A percentile compares a stretch with the other conserved stretches of the same genome.
Evolutionary conservation across 192 early-diverging fungal species (phyloP).

Genomic region (Podila horticola): DNA sequence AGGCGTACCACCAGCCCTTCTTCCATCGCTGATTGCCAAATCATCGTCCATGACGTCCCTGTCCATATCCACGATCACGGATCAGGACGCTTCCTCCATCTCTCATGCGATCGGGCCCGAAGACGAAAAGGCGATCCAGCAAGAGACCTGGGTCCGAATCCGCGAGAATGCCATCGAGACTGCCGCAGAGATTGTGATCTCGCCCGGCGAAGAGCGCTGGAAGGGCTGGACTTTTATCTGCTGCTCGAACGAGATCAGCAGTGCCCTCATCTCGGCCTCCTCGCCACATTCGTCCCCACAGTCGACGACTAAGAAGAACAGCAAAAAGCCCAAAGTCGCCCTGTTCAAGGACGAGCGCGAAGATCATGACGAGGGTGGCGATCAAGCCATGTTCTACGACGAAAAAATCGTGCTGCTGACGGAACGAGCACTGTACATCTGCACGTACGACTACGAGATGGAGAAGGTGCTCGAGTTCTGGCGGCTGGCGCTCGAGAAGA

Average conservation of each 20-base stretch:
- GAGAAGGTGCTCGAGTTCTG: slow-evolving; percentile 75
- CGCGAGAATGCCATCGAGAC: slow-evolving; percentile 46
- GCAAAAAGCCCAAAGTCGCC: not conserved
- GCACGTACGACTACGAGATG: slow-evolving; percentile 73
- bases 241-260: slow-evolving; percentile 60
- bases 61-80: not conserved
- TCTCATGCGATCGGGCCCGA: slow-evolving; percentile 22
- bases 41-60: not conserved
- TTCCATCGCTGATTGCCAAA: slow-evolving; percentile 14
- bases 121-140: slow-evolving; percentile 54
- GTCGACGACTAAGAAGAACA: not conserved
- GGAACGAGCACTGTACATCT: slow-evolving; percentile 71
- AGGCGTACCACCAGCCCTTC: not conserved
- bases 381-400: slow-evolving; percentile 48
- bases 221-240: slow-evolving; percentile 72
- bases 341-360: slow-evolving; percentile 8
- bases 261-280: slow-evolving; percentile 31
- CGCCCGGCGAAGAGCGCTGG: slow-evolving; percentile 67
- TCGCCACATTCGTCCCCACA: slow-evolving; percentile 23
- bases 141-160: slow-evolving; percentile 53
- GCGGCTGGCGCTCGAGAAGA: slow-evolving; percentile 65
- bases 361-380: not conserved
- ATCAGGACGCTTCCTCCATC: not conserved
- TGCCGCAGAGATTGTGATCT: slow-evolving; percentile 65
- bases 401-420: slow-evolving; percentile 77